Conservation (phyloP, 2,329 filamentous ascomycete species). For the Trichoderma hamatum region DNA sequence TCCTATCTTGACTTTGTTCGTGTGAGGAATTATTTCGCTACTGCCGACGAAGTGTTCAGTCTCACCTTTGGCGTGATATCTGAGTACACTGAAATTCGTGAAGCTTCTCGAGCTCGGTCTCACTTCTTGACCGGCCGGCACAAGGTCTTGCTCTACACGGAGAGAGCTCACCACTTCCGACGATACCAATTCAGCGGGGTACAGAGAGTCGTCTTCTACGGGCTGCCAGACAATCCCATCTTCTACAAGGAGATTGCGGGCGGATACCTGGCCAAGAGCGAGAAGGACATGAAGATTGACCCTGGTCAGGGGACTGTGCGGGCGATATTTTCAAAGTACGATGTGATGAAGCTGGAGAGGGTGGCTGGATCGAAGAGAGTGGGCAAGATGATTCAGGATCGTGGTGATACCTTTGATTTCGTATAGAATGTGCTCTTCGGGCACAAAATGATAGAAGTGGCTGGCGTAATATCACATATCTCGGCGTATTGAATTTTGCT, state of each 20-base stretch:
- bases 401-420: conserved; percentile 93
- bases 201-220: conserved; percentile 84
- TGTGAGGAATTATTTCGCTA: conserved; percentile 88
- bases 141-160: conserved; percentile 84
- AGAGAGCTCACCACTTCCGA: conserved; percentile 95
- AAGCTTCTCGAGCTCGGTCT: conserved; percentile 80
- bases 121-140: conserved; percentile 86
- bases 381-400: conserved; percentile 80
- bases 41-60: conserved; percentile 57
- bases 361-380: conserved; percentile 81
- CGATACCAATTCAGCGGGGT: conserved; percentile 83
- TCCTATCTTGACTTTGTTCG: conserved; percentile 95
- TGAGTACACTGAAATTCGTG: conserved; percentile 80
- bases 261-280: conserved; percentile 64
- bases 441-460: neutral
- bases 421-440: conserved; percentile 50
- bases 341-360: conserved; percentile 84
- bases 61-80: conserved; percentile 75
- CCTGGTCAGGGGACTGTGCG: conserved; percentile 62
- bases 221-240: conserved; percentile 81
- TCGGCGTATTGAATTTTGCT: neutral
- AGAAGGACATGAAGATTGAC: conserved; percentile 57
- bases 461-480: neutral
- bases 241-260: conserved; percentile 80
- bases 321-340: conserved; percentile 83